Evolutionary conservation across 2,329 filamentous ascomycete species (phyloP), one percentile per base, ranked within the genome.

Genomic region (Penicillium freii): DNA sequence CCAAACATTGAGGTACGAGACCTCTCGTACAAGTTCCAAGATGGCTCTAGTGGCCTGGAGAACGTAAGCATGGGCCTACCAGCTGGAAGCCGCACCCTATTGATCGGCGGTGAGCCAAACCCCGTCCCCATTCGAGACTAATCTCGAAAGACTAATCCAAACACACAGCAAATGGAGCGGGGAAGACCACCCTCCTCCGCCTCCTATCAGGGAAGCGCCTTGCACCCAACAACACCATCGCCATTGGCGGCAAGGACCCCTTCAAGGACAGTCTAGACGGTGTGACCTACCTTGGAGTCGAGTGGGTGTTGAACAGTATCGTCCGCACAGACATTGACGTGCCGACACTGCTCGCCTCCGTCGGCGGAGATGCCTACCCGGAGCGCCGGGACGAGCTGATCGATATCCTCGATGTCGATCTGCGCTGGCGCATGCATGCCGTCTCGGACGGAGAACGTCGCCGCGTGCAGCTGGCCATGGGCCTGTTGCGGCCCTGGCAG

Each of bases 291-390:
- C 88, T 99, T 8, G 94, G 94, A 0, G 85, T 97, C 0, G 94
- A 99, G 81, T 99, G 94, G 94, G 94, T 97, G 3, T 84, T 99
- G 10, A 97, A 97, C 80, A 91, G 90, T 48, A 96, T 97, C 68
- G 94, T 97, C 47, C 89, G 93, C 51, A 95, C 89, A 31, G 94
- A 99, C 75, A 96, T 99, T 66, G 91, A 91, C 58, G 93, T 99
- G 4, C 84, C 83, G 4, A 92, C 95, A 64, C 85, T 99, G 6
- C 85, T 99, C 27, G 80, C 86, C 48, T 91, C 87, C 2, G 90
- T 99, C 0, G 94, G 94, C 59, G 94, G 94, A 13, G 85, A 96
- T 73, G 84, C 85, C 65, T 99, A 90, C 75, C 84, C 89, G 0
- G 87, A 83, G 19, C 87, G 94, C 0, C 84, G 92, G 27, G 92